Evolutionary conservation across 2,329 filamentous ascomycete genomes (phyloP).

Genomic region (Hyphodiscus sp.): DNA sequence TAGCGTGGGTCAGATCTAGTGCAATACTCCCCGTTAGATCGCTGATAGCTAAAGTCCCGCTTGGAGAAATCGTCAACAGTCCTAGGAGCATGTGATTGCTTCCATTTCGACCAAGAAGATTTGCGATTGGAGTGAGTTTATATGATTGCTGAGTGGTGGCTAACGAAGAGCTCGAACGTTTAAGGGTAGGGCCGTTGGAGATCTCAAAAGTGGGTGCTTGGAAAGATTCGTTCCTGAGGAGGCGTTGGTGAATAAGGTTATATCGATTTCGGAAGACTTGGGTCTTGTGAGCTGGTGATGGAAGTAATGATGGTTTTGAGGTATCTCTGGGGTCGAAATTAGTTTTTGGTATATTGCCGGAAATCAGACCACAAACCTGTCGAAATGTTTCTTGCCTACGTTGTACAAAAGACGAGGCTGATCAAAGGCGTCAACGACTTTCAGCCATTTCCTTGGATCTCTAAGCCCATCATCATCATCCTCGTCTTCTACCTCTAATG

Average conservation of each 20-base stretch:
- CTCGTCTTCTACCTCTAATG: conserved; percentile 46
- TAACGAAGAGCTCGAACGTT: conserved; percentile 50
- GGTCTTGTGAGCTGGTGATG: conserved; percentile 74
- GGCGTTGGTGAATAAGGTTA: conserved; percentile 83
- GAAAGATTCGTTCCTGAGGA: conserved; percentile 89
- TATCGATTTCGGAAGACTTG: conserved; percentile 83
- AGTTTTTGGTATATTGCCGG: conserved; percentile 2
- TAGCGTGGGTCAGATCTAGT: conserved; percentile 74
- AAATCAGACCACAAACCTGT: conserved; percentile 50
- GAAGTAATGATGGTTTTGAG: conserved; percentile 63
- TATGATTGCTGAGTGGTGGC: conserved; percentile 58
- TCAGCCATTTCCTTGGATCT: conserved; percentile 78
- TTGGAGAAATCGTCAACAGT: conserved; percentile 72
- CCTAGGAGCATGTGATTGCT: conserved; percentile 82
- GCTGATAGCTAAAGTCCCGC: conserved; percentile 73
- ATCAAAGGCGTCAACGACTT: conserved; percentile 74
- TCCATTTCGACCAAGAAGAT: conserved; percentile 70
- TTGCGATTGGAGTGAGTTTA: conserved; percentile 80
- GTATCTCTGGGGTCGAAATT: conserved; percentile 41
- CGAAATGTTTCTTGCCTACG: conserved; percentile 80
- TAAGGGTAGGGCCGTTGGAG: conserved; percentile 45
- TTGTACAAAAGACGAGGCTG: conserved; percentile 78
- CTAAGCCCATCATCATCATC: conserved; percentile 48
- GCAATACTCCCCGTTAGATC: conserved; percentile 85
- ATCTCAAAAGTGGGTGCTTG: conserved; percentile 71